These are phyloP conservation scores for Exophiala bonariae DNA, from an alignment of 2,329 filamentous ascomycete genomes.

Conservation along the genomic window DNA sequence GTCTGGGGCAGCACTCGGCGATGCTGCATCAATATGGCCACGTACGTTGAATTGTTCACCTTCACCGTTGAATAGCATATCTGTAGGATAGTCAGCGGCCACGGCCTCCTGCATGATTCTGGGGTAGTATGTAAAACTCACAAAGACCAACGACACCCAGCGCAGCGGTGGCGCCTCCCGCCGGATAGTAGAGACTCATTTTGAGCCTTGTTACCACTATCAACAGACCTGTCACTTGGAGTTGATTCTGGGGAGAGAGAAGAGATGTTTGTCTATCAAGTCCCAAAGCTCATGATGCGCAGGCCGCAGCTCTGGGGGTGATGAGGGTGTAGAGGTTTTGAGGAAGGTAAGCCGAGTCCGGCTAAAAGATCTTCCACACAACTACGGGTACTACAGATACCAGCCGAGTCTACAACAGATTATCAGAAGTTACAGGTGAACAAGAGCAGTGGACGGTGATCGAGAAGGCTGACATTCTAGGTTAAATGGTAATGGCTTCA, in stretches of 20 bases:
- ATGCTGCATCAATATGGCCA: background rate
- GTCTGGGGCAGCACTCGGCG: background rate
- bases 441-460: too few relatives aligned
- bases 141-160: constrained; percentile 75
- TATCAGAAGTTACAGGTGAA: too few relatives aligned
- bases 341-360: constrained; percentile 14
- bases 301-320: constrained; percentile 19
- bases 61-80: constrained; percentile 97
- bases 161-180: constrained; percentile 67
- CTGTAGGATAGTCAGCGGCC: constrained; percentile 48
- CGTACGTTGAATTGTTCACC: constrained; percentile 93
- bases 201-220: constrained; percentile 6
- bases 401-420: too few relatives aligned
- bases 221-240: background rate
- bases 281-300: constrained; percentile 11
- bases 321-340: background rate
- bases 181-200: constrained; percentile 74
- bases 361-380: background rate
- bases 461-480: too few relatives aligned
- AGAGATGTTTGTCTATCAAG: constrained; percentile 1
- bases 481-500: too few relatives aligned
- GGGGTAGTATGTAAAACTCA: constrained; percentile 48
- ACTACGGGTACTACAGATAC: too few relatives aligned
- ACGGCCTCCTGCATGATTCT: constrained; percentile 3
- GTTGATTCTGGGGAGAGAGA: background rate